phyloP scores from a whole-genome alignment of 1,284 basidiomycete genomes.

The Naganishia liquefaciens region DNA sequence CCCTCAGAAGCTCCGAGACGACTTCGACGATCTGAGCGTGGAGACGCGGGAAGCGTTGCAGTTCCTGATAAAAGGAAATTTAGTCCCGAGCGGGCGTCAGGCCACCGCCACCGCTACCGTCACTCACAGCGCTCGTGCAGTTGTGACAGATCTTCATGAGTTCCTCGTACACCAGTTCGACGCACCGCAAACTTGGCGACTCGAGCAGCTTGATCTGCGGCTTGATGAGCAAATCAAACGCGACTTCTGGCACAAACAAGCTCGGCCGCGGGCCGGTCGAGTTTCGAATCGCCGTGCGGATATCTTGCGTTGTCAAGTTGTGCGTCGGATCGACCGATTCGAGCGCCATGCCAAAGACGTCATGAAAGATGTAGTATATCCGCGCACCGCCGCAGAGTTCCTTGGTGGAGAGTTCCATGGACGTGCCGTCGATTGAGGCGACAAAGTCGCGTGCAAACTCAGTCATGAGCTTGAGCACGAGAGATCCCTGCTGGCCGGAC shows the following conservation, averaged over 20 bases:
- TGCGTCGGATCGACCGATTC: slow-evolving; percentile 85
- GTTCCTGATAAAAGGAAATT: slow-evolving; percentile 65
- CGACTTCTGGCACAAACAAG: slow-evolving; percentile 94
- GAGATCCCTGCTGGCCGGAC: slow-evolving; percentile 65
- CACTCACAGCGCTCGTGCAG: slow-evolving; percentile 78
- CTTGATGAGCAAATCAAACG: slow-evolving; percentile 96
- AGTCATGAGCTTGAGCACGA: slow-evolving; percentile 95
- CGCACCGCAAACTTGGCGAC: slow-evolving; percentile 88
- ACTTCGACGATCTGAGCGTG: slow-evolving; percentile 94
- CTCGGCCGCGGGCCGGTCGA: slow-evolving; percentile 96
- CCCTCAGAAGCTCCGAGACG: slow-evolving; percentile 93
- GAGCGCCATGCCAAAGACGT: slow-evolving; percentile 92
- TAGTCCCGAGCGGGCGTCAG: background rate
- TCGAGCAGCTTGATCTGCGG: slow-evolving; percentile 98
- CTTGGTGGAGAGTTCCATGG: slow-evolving; percentile 94
- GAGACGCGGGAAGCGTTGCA: slow-evolving; percentile 93
- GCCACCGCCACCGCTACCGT: background rate
- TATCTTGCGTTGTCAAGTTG: slow-evolving; percentile 90
- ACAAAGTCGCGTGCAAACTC: slow-evolving; percentile 98
- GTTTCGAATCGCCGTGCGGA: slow-evolving; percentile 96
- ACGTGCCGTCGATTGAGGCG: slow-evolving; percentile 97
- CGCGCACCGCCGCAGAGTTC: slow-evolving; percentile 96
- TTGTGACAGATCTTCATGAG: slow-evolving; percentile 99
- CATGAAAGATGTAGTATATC: slow-evolving; percentile 99
- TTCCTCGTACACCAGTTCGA: slow-evolving; percentile 98